Conservation (phyloP, 1,284 basidiomycete species). For the Cryptococcus depauperatus region DNA sequence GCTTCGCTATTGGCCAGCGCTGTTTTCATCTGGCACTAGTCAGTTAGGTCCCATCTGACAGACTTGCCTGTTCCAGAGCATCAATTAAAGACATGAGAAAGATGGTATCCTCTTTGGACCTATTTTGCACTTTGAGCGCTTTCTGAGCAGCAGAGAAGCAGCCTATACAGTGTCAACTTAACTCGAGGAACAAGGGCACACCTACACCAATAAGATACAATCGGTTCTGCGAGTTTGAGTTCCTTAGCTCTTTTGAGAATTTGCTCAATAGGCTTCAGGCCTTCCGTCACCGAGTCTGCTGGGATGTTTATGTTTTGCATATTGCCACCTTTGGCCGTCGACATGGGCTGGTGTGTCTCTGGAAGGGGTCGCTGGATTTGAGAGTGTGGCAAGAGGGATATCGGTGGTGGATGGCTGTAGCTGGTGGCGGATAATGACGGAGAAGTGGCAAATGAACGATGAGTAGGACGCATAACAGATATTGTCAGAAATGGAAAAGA, state of each 20-base stretch:
- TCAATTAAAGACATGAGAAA: slow-evolving; percentile 69
- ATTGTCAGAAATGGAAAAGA: no score
- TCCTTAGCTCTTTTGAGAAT: slow-evolving; percentile 87
- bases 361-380: neutral
- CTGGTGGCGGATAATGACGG: neutral
- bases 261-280: slow-evolving; percentile 54
- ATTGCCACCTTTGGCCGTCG: no score
- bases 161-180: slow-evolving; percentile 50
- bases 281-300: slow-evolving; percentile 38
- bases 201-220: slow-evolving; percentile 92
- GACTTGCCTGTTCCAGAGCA: slow-evolving; percentile 55
- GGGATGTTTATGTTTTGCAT: slow-evolving; percentile 42
- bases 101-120: slow-evolving; percentile 57
- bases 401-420: neutral
- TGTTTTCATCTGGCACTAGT: slow-evolving; percentile 54
- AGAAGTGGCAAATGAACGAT: neutral
- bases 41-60: neutral
- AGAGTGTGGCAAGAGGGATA: neutral
- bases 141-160: slow-evolving; percentile 83
- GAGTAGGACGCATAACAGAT: no score
- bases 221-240: slow-evolving; percentile 67
- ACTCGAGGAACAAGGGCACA: no score
- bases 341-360: neutral
- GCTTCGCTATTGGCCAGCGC: slow-evolving; percentile 69
- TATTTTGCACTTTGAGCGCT: slow-evolving; percentile 62